Conservation (phyloP, 2,329 filamentous ascomycete species). For the Blumeria hordei region DNA sequence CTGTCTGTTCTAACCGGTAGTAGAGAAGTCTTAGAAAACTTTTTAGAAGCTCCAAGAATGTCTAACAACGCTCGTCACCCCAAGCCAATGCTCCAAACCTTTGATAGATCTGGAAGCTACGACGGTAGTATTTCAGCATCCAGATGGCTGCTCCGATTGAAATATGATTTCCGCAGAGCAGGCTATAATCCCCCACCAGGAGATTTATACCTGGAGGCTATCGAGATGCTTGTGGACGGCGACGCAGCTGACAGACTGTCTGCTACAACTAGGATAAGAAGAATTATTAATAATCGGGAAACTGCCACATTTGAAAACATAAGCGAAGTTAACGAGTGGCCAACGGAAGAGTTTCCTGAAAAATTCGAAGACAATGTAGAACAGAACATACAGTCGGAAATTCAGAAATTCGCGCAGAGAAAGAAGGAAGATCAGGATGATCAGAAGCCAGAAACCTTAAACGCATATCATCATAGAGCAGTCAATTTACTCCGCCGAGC, state of each 20-base stretch:
- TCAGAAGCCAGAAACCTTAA: neutral
- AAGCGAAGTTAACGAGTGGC: neutral
- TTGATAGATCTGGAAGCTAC: neutral
- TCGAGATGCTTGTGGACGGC: neutral
- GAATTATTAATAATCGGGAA: neutral
- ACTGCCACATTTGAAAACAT: neutral
- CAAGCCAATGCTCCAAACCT: neutral
- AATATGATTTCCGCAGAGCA: neutral
- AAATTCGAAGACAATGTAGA: neutral
- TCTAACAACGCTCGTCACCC: neutral
- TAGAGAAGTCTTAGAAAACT: neutral
- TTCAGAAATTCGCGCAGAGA: neutral
- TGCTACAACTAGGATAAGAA: neutral
- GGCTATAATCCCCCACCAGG: neutral
- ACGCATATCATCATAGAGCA: neutral
- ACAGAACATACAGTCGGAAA: neutral
- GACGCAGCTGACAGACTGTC: neutral
- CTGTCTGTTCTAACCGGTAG: neutral
- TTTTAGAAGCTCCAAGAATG: neutral
- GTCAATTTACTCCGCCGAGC: neutral
- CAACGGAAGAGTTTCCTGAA: neutral
- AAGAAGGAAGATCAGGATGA: neutral
- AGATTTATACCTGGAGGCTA: neutral
- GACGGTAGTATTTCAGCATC: neutral
- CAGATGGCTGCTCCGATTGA: neutral